Conservation (phyloP, 495 filamentous ascomycete genomes). For the Cryomyces minteri region DNA sequence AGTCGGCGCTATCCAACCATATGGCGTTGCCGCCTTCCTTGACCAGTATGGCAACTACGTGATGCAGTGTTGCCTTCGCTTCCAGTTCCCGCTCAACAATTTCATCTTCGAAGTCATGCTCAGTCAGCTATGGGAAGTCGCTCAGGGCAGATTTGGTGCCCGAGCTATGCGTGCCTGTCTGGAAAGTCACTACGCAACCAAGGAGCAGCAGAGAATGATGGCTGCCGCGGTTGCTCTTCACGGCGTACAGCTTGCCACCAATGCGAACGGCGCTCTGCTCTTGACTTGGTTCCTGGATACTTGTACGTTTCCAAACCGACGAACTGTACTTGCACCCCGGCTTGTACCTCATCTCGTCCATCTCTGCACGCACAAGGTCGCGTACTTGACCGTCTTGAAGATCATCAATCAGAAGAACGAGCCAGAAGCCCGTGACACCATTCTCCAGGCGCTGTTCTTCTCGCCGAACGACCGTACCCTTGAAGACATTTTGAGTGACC, state of each 20-base stretch:
- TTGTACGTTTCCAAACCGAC: slow-evolving; percentile 83
- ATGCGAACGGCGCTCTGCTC: slow-evolving; percentile 84
- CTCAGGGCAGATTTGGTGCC: slow-evolving; percentile 86
- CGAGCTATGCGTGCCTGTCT: slow-evolving; percentile 93
- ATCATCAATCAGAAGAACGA: slow-evolving; percentile 97
- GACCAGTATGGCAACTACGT: slow-evolving; percentile 99
- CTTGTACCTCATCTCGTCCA: slow-evolving; percentile 90
- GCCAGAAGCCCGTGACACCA: slow-evolving; percentile 77
- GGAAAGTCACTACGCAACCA: slow-evolving; percentile 87
- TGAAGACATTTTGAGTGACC: slow-evolving; percentile 81
- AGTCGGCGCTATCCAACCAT: slow-evolving; percentile 63
- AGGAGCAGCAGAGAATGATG: slow-evolving; percentile 88
- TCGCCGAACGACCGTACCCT: slow-evolving; percentile 71
- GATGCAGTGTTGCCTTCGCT: slow-evolving; percentile 85
- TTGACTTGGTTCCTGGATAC: slow-evolving; percentile 98
- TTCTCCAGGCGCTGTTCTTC: slow-evolving; percentile 89
- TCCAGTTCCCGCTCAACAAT: slow-evolving; percentile 72
- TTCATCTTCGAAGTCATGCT: slow-evolving; percentile 98
- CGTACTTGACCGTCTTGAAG: slow-evolving; percentile 91
- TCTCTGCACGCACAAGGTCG: slow-evolving; percentile 96
- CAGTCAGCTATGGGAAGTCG: slow-evolving; percentile 82
- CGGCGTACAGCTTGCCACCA: slow-evolving; percentile 90
- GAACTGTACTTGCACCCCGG: slow-evolving; percentile 79
- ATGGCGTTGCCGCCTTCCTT: slow-evolving; percentile 77
- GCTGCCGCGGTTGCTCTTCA: slow-evolving; percentile 89